Percentiles rank a stretch among this genome's conserved stretches.
Evolutionary conservation across 768 basidiomycete genomes (phyloP).

Genomic region (Podaxis sp.): DNA sequence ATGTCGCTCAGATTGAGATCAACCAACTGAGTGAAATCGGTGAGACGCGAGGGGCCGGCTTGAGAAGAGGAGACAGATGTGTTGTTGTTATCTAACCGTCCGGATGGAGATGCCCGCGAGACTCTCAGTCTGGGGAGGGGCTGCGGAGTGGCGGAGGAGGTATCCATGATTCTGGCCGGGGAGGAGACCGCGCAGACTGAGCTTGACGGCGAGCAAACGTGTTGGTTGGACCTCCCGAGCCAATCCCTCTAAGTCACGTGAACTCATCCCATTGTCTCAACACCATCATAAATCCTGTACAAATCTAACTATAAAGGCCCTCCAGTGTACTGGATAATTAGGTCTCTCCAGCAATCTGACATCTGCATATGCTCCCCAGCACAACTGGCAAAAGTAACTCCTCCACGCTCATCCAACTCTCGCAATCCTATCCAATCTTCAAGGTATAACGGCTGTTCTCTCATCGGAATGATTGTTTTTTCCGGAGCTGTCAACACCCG

Average conservation of each 20-base stretch:
- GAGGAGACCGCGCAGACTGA: background rate
- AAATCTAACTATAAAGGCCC: conserved; percentile 15
- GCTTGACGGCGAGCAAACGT: conserved; percentile 4
- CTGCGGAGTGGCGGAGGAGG: conserved; percentile 34
- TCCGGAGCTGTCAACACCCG: background rate
- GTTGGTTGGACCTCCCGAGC: background rate
- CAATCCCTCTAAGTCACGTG: background rate
- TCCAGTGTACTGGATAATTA: conserved; percentile 48
- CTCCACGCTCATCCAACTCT: conserved; percentile 64
- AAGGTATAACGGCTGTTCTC: conserved; percentile 64
- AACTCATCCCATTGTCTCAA: background rate
- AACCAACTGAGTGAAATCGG: conserved; percentile 31
- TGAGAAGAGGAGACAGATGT: conserved; percentile 26
- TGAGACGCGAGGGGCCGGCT: conserved; percentile 37
- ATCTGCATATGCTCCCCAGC: conserved; percentile 79
- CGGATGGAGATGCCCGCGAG: conserved; percentile 21
- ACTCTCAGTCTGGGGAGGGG: conserved; percentile 26
- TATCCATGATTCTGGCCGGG: conserved; percentile 27
- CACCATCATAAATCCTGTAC: background rate
- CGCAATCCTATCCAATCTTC: conserved; percentile 85
- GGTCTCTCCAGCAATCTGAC: conserved; percentile 55
- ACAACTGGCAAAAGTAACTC: conserved; percentile 60
- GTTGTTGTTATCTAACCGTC: conserved; percentile 26
- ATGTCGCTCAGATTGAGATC: conserved; percentile 28
- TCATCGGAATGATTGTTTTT: conserved; percentile 65